These are phyloP conservation scores for Rhodotorula graminis DNA, from an alignment of 768 basidiomycete species.

Conservation along the genomic window DNA sequence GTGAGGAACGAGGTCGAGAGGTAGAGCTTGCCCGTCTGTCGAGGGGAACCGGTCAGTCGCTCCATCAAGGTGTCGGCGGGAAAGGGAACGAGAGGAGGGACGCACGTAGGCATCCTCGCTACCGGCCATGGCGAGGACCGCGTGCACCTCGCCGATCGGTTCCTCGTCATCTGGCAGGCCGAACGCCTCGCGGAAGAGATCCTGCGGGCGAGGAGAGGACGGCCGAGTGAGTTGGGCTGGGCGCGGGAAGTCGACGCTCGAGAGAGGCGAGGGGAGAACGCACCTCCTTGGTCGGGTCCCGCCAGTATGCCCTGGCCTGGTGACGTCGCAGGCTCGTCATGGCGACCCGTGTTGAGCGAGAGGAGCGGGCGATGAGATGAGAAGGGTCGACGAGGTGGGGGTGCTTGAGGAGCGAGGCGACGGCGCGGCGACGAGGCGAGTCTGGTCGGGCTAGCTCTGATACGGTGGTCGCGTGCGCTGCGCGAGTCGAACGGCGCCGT, in stretches of 20 bases:
- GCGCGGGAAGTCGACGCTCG: fast-evolving
- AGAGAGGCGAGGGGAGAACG: neutral
- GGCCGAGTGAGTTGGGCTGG: no score
- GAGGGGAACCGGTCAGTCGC: neutral
- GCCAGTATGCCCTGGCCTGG: slow-evolving; percentile 14
- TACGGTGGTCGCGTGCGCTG: no score
- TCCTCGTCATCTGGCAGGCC: slow-evolving; percentile 39
- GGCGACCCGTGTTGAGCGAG: neutral
- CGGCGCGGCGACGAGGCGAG: no score
- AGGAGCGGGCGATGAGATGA: neutral
- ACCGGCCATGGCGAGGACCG: slow-evolving; percentile 38
- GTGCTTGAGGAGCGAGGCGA: neutral
- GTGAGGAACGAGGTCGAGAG: slow-evolving; percentile 83
- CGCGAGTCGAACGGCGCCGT: no score
- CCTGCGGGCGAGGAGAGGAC: slow-evolving; percentile 1
- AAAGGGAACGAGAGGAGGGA: neutral
- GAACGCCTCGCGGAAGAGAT: slow-evolving; percentile 39
- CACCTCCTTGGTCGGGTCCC: slow-evolving; percentile 20
- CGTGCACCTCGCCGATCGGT: slow-evolving; percentile 40
- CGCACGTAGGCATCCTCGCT: slow-evolving; percentile 41
- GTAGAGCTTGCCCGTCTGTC: slow-evolving; percentile 83
- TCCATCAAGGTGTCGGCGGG: neutral
- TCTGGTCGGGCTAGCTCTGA: no score
- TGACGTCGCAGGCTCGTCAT: slow-evolving; percentile 18
- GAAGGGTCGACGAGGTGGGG: neutral